phyloP scores from a whole-genome alignment of 1,284 basidiomycete species.

The Thecaphora thlaspeos region DNA sequence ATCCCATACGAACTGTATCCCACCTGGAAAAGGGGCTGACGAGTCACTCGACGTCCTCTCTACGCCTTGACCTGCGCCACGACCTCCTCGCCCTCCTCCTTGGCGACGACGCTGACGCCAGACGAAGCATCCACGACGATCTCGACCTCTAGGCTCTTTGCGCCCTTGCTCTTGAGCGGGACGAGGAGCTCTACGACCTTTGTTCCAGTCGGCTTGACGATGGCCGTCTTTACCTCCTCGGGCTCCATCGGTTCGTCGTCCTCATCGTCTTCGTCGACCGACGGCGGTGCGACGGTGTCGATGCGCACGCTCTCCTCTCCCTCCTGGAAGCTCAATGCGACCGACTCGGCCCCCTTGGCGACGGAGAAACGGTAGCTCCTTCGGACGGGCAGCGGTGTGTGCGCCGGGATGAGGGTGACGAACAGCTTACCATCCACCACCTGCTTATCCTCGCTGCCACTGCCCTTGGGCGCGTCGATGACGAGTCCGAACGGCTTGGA shows the following conservation, averaged over 20 bases:
- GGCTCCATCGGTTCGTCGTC: conserved; percentile 56
- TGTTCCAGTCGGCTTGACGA: conserved; percentile 30
- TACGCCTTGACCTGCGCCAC: background rate
- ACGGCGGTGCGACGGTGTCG: conserved; percentile 59
- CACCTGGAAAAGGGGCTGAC: too few species aligned
- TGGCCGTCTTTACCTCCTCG: conserved; percentile 44
- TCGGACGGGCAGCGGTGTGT: conserved; percentile 71
- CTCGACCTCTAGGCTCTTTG: conserved; percentile 24
- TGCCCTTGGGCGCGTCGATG: conserved; percentile 67
- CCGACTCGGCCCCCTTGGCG: conserved; percentile 19
- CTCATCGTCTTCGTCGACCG: conserved; percentile 59
- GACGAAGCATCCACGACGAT: conserved; percentile 21
- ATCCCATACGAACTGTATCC: too few species aligned
- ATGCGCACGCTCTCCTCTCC: conserved; percentile 76
- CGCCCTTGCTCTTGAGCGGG: conserved; percentile 20
- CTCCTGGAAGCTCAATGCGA: conserved; percentile 82
- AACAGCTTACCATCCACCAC: conserved; percentile 61
- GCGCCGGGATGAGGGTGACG: conserved; percentile 55
- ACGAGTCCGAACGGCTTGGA: conserved; percentile 72
- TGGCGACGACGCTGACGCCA: conserved; percentile 14
- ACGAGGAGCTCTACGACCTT: conserved; percentile 33
- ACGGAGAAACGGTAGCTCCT: conserved; percentile 66
- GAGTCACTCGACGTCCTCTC: too few species aligned
- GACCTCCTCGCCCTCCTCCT: conserved; percentile 12
- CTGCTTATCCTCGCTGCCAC: conserved; percentile 58